Evolutionary conservation across 345 rosid genomes (phyloP), one percentile per base, ranked within the genome.

Genomic region (Noccaea caerulescens): DNA sequence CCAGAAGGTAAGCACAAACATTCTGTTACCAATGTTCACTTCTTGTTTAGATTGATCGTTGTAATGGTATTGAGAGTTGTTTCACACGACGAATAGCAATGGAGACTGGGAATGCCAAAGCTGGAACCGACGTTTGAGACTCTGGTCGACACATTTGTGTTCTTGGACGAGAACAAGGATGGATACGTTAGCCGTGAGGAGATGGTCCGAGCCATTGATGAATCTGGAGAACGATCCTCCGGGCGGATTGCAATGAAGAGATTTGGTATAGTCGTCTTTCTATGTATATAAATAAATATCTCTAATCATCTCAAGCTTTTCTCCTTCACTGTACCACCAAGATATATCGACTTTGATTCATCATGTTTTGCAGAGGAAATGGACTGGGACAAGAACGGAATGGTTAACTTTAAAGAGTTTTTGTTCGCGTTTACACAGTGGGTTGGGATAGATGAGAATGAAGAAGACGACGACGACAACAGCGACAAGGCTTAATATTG

Each of bases 341-440:
- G 12, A 30, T 1, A 9, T 13, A 45, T 7, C 44, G 44, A 63
- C 16, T 37, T 36, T 76, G 49, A 13, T 49, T 56, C 5, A 4
- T 51, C 27, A 25, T n/a, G 49, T 34, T 12, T 42, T 84, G 84
- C 91, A 93, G 97, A 91, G 76, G 99, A 94, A 80, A 91, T 94
- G 99, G 99, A 94, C 84, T 94, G 99, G 97, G 99, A 94, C 80
- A 91, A 80, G 53, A 94, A 89, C 54, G 99, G 97, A 34, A 78
- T 79, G 85, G 96, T 94, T 78, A 94, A 86, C 77, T 88, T 94
- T 81, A 94, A 91, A 82, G 99, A 94, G 72, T 91, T 91, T 70
- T 75, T 94, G 38, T 94, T 94, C 62, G 99, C 99, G 57, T 91
- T 91, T 80, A 91, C 99, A 0, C 76, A 81, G 0, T 91, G 99